These are phyloP conservation scores for Yarrowia osloensis DNA, from an alignment of 805 yeast genomes.

Conservation along the genomic window DNA sequence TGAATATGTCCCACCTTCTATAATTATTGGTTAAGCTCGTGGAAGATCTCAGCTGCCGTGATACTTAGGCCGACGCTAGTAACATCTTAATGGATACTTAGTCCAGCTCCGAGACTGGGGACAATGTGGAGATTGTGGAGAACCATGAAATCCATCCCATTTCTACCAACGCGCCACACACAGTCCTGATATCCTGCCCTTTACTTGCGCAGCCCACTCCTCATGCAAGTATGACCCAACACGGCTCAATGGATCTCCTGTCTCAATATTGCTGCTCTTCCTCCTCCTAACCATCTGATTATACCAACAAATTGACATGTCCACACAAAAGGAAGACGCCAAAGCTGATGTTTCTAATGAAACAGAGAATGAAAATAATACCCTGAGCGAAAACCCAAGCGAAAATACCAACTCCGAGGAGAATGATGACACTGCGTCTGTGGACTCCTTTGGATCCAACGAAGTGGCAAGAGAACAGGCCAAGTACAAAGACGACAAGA, in stretches of 20 bases:
- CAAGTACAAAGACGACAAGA: slow-evolving; percentile 10
- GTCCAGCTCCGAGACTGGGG: no score
- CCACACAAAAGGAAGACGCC: not conserved
- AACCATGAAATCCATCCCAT: no score
- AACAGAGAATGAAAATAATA: not conserved
- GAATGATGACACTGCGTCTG: not conserved
- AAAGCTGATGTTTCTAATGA: not conserved
- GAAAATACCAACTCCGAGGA: not conserved
- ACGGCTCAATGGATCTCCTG: not conserved
- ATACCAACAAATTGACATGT: not conserved
- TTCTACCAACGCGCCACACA: no score
- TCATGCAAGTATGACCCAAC: not conserved
- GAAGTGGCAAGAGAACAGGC: not conserved
- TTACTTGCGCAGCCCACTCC: not conserved
- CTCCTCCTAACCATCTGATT: not conserved
- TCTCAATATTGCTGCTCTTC: not conserved
- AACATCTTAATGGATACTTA: no score
- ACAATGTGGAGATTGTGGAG: no score
- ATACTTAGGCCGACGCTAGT: no score
- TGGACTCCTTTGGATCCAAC: not conserved
- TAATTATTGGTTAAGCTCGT: no score
- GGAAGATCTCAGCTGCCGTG: no score
- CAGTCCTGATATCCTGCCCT: no score
- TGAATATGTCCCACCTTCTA: no score
- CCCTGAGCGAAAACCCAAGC: not conserved